phyloP scores from a whole-genome alignment of 192 early-diverging fungal species.

The Piromyces finnis region DNA sequence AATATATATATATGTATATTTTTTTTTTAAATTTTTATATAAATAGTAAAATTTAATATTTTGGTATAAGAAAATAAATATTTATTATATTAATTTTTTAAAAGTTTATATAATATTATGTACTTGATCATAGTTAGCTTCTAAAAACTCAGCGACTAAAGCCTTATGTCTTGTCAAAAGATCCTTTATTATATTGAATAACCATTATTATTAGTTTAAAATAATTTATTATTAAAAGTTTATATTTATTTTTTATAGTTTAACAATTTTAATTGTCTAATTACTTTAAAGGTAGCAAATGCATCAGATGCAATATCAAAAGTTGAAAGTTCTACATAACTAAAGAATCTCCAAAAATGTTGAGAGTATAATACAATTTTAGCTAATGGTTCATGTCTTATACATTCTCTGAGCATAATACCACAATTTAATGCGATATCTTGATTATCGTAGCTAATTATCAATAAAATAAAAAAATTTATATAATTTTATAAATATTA shows the following conservation, averaged over 20 bases:
- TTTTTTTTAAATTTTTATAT: background rate
- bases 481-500: no score
- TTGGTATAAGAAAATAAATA: slow-evolving; percentile 6
- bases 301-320: slow-evolving; percentile 98
- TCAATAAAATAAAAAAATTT: no score
- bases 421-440: slow-evolving; percentile 96
- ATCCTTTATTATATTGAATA: slow-evolving; percentile 29
- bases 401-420: slow-evolving; percentile 89
- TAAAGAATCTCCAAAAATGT: slow-evolving; percentile 87
- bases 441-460: slow-evolving; percentile 85
- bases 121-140: slow-evolving; percentile 68
- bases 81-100: background rate
- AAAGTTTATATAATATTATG: background rate
- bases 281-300: slow-evolving; percentile 86
- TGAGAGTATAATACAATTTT: slow-evolving; percentile 64
- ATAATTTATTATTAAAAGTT: background rate
- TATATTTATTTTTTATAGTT: background rate
- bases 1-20: no score
- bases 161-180: slow-evolving; percentile 87
- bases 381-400: slow-evolving; percentile 82
- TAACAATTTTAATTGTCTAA: background rate
- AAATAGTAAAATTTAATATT: background rate
- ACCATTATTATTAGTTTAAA: background rate
- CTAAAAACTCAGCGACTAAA: slow-evolving; percentile 76
- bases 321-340: slow-evolving; percentile 87